phyloP scores from a whole-genome alignment of 106 monocot genomes.

The Ottelia alismoides region DNA sequence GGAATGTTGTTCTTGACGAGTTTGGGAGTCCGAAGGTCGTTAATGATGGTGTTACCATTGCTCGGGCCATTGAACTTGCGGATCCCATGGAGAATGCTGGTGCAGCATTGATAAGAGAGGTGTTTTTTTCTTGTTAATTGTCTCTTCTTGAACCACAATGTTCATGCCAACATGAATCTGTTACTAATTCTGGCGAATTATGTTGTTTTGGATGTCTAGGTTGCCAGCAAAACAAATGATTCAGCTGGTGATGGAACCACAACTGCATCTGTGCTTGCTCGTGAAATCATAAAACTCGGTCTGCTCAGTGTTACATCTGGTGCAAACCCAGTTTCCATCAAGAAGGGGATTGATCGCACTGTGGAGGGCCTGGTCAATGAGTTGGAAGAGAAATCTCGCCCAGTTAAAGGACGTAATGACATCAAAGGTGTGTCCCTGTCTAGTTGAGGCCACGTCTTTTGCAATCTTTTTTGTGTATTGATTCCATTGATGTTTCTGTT shows the following conservation, averaged over 20 bases:
- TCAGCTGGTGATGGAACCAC: constrained; percentile 78
- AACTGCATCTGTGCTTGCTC: constrained; percentile 66
- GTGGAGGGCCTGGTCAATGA: constrained; percentile 49
- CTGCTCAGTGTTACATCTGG: constrained; percentile 64
- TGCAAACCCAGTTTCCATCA: constrained; percentile 71
- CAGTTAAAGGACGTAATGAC: constrained; percentile 55
- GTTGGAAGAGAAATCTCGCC: constrained; percentile 47
- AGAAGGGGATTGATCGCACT: constrained; percentile 74
- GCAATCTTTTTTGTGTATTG: not conserved
- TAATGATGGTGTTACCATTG: constrained; percentile 90
- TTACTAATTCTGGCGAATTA: too few relatives aligned
- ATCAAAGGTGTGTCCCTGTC: constrained; percentile 60
- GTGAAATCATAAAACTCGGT: constrained; percentile 69
- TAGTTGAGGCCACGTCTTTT: not conserved
- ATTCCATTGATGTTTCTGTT: too few relatives aligned
- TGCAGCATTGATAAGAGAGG: constrained; percentile 73
- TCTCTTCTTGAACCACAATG: too few relatives aligned
- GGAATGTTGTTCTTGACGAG: constrained; percentile 89
- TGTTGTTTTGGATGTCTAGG: constrained; percentile 18
- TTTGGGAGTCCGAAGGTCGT: constrained; percentile 79
- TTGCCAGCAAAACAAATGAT: constrained; percentile 78
- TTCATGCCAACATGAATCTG: too few relatives aligned
- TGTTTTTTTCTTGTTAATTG: constrained; percentile 1
- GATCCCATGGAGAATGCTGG: constrained; percentile 92
- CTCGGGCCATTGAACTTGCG: constrained; percentile 69